Evolutionary conservation across 2,329 filamentous ascomycete species (phyloP), one percentile per base, ranked within the genome.

Genomic region (Phialophora tarda): DNA sequence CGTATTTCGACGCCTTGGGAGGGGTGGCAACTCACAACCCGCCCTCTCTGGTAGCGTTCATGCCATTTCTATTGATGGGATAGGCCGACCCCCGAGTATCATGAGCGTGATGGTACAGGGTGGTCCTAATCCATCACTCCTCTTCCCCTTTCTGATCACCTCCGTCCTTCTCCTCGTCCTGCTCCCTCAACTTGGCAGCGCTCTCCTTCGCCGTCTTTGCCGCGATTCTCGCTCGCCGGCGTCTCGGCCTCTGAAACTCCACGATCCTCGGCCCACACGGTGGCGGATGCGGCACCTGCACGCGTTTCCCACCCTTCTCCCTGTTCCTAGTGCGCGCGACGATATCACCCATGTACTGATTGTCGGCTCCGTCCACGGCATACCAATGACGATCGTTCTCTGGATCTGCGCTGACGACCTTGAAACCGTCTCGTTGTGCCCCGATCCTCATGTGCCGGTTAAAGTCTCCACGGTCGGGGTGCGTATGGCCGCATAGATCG

Each of bases 371-470:
- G 26, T 56, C 53, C 28, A 32, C 28, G 14, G 10, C 53, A 28
- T 56, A 56, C 53, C 28, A 56, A 21, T 38, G 53, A 5, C 8
- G 53, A 21, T 56, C 28, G 4, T 32, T 28, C 28, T 28, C 28
- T 28, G 53, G 53, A 30, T 38, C 26, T 21, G 28, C 53, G 11
- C n/a, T 56, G 53, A 32, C 28, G 14, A 56, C 24, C 53, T 34
- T 56, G 28, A 56, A 56, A 17, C 28, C 28, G n/a, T 4, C 11
- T 12, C 53, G 28, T 21, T 17, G 26, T 12, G 53, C 32, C 4
- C 53, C 53, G 10, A 56, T 21, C 17, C 8, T 56, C 26, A 56
- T 38, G 21, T 56, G 53, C 14, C 53, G 53, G 53, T 30, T 14
- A 14, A 56, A 56, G n/a, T 56, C 53, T 21, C 26, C n/a, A 2